These are phyloP conservation scores for Pleurotus djamor DNA, from an alignment of 768 basidiomycete species.

Conservation along the genomic window DNA sequence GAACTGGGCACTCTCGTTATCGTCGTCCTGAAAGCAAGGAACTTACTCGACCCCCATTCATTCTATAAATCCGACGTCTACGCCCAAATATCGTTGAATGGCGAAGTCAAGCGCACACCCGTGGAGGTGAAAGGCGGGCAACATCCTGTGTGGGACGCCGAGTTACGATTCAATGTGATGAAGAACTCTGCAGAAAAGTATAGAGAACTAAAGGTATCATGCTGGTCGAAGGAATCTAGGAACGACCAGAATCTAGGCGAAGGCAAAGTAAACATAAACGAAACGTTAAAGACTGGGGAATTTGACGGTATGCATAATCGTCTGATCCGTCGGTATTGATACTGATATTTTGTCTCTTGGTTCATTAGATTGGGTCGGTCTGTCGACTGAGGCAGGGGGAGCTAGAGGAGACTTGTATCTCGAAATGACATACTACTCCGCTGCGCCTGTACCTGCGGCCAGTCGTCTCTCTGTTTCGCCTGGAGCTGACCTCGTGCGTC, in stretches of 20 bases:
- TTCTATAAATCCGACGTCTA: constrained; percentile 94
- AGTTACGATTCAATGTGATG: constrained; percentile 74
- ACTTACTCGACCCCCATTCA: constrained; percentile 78
- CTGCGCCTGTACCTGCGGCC: constrained; percentile 49
- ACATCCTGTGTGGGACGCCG: constrained; percentile 91
- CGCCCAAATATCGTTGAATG: constrained; percentile 59
- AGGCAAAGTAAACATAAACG: constrained; percentile 70
- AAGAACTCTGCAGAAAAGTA: constrained; percentile 52
- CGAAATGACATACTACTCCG: constrained; percentile 91
- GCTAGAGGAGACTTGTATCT: constrained; percentile 85
- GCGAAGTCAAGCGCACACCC: constrained; percentile 21
- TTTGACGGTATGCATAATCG: constrained; percentile 76
- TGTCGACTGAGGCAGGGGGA: constrained; percentile 45
- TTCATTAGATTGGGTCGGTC: constrained; percentile 62
- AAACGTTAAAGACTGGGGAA: constrained; percentile 82
- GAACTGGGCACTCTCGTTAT: constrained; percentile 83
- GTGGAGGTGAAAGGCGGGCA: constrained; percentile 56
- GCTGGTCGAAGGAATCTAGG: constrained; percentile 75
- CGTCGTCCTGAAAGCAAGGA: constrained; percentile 81
- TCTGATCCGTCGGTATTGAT: background rate
- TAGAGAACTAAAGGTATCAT: constrained; percentile 68
- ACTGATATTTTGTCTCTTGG: background rate
- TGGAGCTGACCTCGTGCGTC: constrained; percentile 31
- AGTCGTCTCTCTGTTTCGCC: constrained; percentile 22
- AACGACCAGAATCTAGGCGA: constrained; percentile 73